These are phyloP conservation scores for Boletus subparvulus DNA, from an alignment of 768 basidiomycete species.

Conservation along the genomic window DNA sequence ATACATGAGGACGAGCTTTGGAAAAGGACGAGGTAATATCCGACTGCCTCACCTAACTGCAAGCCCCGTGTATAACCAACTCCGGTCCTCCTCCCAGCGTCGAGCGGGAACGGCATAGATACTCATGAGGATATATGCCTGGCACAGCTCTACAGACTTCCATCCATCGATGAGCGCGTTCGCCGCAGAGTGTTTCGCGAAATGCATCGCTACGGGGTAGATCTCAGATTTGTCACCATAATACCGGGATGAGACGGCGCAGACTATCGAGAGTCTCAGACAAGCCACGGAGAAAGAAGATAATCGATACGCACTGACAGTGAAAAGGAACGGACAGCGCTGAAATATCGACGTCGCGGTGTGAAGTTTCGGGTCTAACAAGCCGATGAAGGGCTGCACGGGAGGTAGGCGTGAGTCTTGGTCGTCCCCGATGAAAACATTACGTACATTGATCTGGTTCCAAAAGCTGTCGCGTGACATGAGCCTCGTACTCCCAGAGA, in stretches of 20 bases:
- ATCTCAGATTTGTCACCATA: conserved; percentile 78
- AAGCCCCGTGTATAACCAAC: conserved; percentile 86
- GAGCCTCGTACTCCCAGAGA: neutral
- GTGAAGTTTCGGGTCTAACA: conserved; percentile 80
- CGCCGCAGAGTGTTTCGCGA: conserved; percentile 79
- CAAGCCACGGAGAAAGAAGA: neutral
- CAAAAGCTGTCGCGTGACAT: conserved; percentile 54
- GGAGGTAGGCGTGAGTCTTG: conserved; percentile 2
- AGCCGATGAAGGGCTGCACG: conserved; percentile 58
- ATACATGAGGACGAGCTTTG: neutral
- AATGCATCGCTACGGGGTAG: conserved; percentile 87
- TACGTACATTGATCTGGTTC: conserved; percentile 62
- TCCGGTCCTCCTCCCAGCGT: conserved; percentile 87
- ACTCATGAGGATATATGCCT: conserved; percentile 89
- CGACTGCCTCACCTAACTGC: conserved; percentile 60
- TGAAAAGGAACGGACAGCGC: conserved; percentile 88
- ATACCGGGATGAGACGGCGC: conserved; percentile 83
- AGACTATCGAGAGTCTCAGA: conserved; percentile 47
- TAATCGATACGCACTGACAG: conserved; percentile 58
- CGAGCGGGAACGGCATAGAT: conserved; percentile 78
- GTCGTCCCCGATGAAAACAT: neutral
- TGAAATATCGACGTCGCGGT: conserved; percentile 77
- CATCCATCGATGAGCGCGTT: conserved; percentile 78
- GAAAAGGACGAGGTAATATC: neutral
- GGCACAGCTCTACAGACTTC: conserved; percentile 86